These are phyloP conservation scores for Roridomyces roridus DNA, from an alignment of 768 basidiomycete species.

Conservation along the genomic window DNA sequence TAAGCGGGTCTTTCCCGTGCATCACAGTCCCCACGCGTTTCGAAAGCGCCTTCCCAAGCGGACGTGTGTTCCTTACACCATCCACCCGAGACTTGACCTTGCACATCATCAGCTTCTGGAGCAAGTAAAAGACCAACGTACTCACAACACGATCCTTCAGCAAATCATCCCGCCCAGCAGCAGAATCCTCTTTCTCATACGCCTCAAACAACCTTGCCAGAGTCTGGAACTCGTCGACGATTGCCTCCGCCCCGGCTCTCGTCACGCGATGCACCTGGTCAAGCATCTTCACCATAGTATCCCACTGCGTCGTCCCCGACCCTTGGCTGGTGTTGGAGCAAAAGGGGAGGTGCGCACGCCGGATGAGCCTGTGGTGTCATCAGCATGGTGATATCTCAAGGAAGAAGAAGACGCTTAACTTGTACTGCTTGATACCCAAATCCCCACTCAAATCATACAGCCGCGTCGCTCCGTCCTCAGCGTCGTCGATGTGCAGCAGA, in stretches of 20 bases:
- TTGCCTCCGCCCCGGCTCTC: constrained; percentile 6
- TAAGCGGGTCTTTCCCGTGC: constrained; percentile 19
- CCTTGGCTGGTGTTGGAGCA: constrained; percentile 12
- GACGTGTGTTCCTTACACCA: constrained; percentile 12
- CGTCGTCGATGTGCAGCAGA: constrained; percentile 11
- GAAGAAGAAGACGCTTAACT: constrained; percentile 29
- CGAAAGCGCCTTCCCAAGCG: constrained; percentile 3
- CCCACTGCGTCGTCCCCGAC: constrained; percentile 6
- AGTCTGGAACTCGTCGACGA: constrained; percentile 9
- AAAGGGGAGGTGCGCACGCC: constrained; percentile 22
- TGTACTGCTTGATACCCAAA: constrained; percentile 34
- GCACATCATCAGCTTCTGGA: too few relatives aligned
- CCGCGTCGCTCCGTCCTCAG: constrained; percentile 11
- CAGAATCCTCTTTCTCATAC: constrained; percentile 24
- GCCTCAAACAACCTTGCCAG: constrained; percentile 4
- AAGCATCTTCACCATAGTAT: constrained; percentile 25
- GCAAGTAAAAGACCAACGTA: too few relatives aligned
- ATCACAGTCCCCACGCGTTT: constrained; percentile 46
- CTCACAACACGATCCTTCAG: constrained; percentile 6
- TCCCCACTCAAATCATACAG: constrained; percentile 27
- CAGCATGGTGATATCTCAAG: constrained; percentile 4
- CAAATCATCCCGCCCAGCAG: not conserved
- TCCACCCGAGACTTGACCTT: constrained; percentile 6
- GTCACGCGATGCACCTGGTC: constrained; percentile 24
- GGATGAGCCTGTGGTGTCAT: constrained; percentile 23